These are phyloP conservation scores for Xylaria venustula DNA, from an alignment of 495 filamentous ascomycete genomes.

Conservation along the genomic window DNA sequence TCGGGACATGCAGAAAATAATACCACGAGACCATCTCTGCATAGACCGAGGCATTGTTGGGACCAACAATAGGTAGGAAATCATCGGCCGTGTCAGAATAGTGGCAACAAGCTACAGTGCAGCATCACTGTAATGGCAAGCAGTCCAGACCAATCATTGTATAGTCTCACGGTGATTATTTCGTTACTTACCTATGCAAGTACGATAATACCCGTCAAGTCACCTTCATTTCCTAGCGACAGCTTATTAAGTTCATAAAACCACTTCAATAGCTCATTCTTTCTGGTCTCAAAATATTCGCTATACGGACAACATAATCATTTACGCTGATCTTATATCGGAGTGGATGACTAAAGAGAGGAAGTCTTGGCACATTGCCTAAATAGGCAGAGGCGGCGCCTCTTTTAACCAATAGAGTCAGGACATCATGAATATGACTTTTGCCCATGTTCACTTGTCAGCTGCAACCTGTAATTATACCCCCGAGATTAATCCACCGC, in stretches of 20 bases:
- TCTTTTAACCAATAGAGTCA: neutral
- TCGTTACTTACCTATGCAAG: too few species aligned
- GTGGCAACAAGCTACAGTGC: conserved; percentile 4
- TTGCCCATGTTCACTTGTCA: neutral
- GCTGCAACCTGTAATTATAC: neutral
- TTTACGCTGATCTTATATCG: neutral
- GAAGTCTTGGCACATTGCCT: neutral
- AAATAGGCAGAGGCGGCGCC: neutral
- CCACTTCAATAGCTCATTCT: too few species aligned
- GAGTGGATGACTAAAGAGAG: neutral
- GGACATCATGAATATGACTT: neutral
- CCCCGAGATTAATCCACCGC: neutral
- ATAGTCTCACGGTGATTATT: neutral
- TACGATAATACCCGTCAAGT: too few species aligned
- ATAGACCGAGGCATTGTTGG: neutral
- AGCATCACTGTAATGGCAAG: neutral
- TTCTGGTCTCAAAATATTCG: neutral
- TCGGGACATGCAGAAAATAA: neutral
- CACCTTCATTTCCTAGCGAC: too few species aligned
- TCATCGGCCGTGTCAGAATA: neutral
- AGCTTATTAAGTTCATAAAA: too few species aligned
- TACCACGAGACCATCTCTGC: conserved; percentile 7
- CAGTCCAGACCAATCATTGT: neutral
- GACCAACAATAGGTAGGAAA: conserved; percentile 2
- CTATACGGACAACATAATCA: neutral